A percentile compares a stretch with the other conserved stretches of the same genome.
These are phyloP conservation scores for Blastobotrys buckinghamii DNA, from an alignment of 1,139 yeast species.

Conservation along the genomic window DNA sequence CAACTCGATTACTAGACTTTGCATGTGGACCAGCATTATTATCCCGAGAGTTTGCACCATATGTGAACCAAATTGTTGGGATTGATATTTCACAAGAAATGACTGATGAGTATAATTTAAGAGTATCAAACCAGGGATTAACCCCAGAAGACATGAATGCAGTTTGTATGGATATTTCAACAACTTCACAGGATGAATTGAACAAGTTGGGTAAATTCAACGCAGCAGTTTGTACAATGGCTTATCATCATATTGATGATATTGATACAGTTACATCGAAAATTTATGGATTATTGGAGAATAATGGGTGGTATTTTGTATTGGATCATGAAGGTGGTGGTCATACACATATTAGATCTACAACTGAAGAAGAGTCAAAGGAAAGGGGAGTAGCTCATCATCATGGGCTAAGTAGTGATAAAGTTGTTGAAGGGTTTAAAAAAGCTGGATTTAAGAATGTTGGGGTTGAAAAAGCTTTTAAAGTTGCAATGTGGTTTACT, in stretches of 20 bases:
- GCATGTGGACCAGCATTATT: conserved; percentile 31
- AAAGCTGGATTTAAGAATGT: conserved; percentile 21
- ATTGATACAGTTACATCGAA: conserved; percentile 19
- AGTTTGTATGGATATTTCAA: conserved; percentile 17
- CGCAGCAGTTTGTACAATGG: conserved; percentile 26
- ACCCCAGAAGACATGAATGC: conserved; percentile 21
- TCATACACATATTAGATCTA: conserved; percentile 5
- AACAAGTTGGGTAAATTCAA: conserved; percentile 21
- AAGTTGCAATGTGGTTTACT: conserved; percentile 22
- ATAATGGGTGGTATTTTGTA: conserved; percentile 26
- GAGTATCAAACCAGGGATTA: conserved; percentile 23
- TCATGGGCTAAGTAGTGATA: conserved; percentile 20
- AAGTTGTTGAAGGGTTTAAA: conserved; percentile 16
- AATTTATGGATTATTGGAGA: conserved; percentile 18
- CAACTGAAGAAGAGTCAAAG: conserved; percentile 5
- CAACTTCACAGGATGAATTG: conserved; percentile 5
- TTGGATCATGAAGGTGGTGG: conserved; percentile 18
- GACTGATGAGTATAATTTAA: conserved; percentile 24
- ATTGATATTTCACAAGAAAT: conserved; percentile 28
- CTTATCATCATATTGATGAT: conserved; percentile 30
- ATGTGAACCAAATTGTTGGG: conserved; percentile 25
- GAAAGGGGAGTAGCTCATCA: conserved; percentile 13
- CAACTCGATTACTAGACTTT: conserved; percentile 28
- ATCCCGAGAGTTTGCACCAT: conserved; percentile 25
- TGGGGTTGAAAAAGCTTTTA: conserved; percentile 15